Percentiles rank a stretch among this genome's conserved stretches.
phyloP scores from a whole-genome alignment of 371 early-diverging fungal genomes.

The Blakeslea trispora region DNA sequence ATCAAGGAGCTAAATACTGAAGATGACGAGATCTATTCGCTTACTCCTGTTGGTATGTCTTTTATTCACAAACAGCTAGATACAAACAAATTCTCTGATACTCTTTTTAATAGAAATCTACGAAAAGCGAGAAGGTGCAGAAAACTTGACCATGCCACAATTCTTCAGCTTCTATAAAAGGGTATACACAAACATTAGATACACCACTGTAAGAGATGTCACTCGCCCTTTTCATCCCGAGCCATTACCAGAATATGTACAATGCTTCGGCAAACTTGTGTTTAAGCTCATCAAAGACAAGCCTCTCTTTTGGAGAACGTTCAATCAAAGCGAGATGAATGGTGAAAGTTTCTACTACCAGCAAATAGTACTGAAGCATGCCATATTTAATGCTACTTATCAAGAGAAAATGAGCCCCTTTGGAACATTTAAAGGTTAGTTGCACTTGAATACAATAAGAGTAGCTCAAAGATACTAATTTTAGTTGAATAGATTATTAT shows the following conservation, averaged over 20 bases:
- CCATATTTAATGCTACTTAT: neutral
- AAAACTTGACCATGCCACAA: neutral
- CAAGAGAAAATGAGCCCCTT: neutral
- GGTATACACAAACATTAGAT: neutral
- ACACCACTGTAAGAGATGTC: neutral
- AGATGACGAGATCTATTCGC: neutral
- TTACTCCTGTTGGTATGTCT: neutral
- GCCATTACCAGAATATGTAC: slow-evolving; percentile 1
- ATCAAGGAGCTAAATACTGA: neutral
- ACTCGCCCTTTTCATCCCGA: neutral
- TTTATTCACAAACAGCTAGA: neutral
- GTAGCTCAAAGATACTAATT: neutral
- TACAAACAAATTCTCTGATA: neutral
- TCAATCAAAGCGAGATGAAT: neutral
- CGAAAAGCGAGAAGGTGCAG: slow-evolving; percentile 2
- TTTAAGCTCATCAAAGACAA: neutral
- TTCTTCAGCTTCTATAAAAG: slow-evolving; percentile 1
- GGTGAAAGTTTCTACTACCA: neutral
- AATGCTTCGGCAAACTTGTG: neutral
- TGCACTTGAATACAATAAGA: neutral
- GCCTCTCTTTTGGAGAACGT: neutral
- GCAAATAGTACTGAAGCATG: neutral
- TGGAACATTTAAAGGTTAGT: neutral
- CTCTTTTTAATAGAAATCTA: neutral
- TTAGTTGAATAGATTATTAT: neutral